Base-by-base conservation (phyloP, 1,284 basidiomycete species). In the Inonotus obliquus region DNA sequence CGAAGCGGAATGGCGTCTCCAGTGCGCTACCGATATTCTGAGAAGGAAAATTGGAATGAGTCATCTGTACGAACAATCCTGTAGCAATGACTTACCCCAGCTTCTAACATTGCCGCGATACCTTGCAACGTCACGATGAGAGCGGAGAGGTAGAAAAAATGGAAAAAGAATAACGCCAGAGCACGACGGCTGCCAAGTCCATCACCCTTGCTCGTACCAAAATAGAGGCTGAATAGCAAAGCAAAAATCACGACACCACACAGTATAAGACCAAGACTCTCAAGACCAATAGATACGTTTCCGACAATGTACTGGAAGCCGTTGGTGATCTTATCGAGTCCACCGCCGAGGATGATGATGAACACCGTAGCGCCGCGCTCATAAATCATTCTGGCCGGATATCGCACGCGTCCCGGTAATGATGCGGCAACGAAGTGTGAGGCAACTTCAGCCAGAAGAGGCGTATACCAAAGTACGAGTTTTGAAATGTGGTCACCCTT, bases 381-480 rank as follows among this genome's bases (percentile, higher is more conserved):
- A 25, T 29, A 56, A 13, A 61, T 32, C 25, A n/a, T 35, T 13
- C 51, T 21, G 4, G 45, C 21, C 17, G 60, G 45, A 32, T 61
- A 61, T 14, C 45, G 54, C 17, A 61, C 55, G 21, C 19, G 37
- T 5, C 54, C 54, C 38, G 37, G 27, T 25, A 37, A 23, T 14
- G 10, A 9, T 39, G 44, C 45, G 4, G 48, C 35, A 13, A 56
- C n/a, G 55, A 61, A 65, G 41, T 63, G 61, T 4, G 64, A 37
- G 7, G 37, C 21, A n/a, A 64, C 54, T 32, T 65, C 64, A 25
- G 57, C 17, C 7, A 63, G 44, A n/a, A 63, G 38, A 1, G 64
- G 64, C 14, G 57, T 9, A 37, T 54, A 64, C 64, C 64, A 65
- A 4, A 65, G 54, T 48, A 53, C 19, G 35, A 65, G 29, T 32